Percentiles rank a stretch among this genome's conserved stretches.
Evolutionary conservation across 2,329 filamentous ascomycete genomes (phyloP).

Genomic region (Ascochyta fabae): DNA sequence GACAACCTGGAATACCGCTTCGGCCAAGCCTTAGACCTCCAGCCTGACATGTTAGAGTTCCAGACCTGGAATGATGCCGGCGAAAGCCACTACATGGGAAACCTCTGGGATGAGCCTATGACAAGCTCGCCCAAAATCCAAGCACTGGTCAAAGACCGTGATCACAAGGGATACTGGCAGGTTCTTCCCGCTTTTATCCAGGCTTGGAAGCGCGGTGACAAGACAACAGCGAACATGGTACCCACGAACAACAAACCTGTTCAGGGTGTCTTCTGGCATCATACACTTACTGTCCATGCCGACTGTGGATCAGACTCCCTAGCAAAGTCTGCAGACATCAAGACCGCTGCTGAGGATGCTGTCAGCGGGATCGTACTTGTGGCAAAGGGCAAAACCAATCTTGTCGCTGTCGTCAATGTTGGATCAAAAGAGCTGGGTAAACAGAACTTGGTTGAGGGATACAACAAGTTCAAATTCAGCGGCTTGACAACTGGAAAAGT

Average conservation of each 20-base stretch:
- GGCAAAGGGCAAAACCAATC: constrained; percentile 18
- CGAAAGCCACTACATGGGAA: constrained; percentile 51
- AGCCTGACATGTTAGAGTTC: constrained; percentile 50
- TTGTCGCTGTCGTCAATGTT: constrained; percentile 34
- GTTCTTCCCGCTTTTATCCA: constrained; percentile 47
- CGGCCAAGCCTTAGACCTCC: constrained; percentile 36
- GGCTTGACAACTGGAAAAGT: constrained; percentile 31
- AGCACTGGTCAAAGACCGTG: constrained; percentile 39
- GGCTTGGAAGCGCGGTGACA: constrained; percentile 46
- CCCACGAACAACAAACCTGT: constrained; percentile 23
- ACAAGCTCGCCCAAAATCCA: constrained; percentile 26
- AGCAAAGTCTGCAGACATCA: constrained; percentile 29
- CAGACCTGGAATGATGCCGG: constrained; percentile 53
- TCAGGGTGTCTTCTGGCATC: constrained; percentile 29
- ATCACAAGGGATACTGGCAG: constrained; percentile 47
- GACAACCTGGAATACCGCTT: constrained; percentile 44
- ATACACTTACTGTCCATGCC: constrained; percentile 36
- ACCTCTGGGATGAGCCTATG: constrained; percentile 47
- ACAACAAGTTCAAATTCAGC: constrained; percentile 31
- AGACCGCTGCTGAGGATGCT: constrained; percentile 15
- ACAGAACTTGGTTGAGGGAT: constrained; percentile 19
- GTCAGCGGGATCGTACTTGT: constrained; percentile 24
- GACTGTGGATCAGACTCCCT: constrained; percentile 54
- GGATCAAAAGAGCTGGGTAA: constrained; percentile 25
- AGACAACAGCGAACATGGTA: constrained; percentile 27